phyloP scores from a whole-genome alignment of 2,329 filamentous ascomycete species.

The Seiridium cupressi region DNA sequence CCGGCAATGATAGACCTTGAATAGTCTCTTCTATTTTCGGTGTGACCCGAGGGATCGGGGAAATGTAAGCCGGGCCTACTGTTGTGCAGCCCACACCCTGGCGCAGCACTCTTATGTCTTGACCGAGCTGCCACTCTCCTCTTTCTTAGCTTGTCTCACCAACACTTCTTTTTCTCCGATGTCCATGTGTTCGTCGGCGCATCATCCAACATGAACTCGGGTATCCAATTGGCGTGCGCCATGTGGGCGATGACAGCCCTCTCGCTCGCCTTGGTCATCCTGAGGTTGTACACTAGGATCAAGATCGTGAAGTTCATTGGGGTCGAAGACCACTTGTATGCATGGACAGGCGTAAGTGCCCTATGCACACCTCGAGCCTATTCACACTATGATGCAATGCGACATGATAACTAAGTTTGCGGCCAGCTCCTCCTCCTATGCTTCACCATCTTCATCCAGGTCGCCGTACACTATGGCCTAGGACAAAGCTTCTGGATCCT shows the following conservation, averaged over 20 bases:
- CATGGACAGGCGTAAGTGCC: constrained; percentile 25
- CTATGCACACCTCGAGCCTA: neutral
- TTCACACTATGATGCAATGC: neutral
- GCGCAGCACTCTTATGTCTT: neutral
- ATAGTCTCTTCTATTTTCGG: constrained; percentile 3
- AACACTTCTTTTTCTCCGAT: neutral
- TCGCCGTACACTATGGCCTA: constrained; percentile 31
- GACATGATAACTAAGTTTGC: neutral
- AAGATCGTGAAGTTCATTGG: constrained; percentile 33
- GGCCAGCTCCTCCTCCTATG: constrained; percentile 29
- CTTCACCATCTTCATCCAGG: constrained; percentile 32
- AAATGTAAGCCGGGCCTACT: neutral
- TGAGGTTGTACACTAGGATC: constrained; percentile 25
- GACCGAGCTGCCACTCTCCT: neutral
- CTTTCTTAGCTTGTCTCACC: neutral
- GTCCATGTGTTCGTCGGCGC: neutral
- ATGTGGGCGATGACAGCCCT: constrained; percentile 34
- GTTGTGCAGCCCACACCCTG: neutral
- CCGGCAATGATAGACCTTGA: neutral
- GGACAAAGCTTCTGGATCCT: constrained; percentile 31
- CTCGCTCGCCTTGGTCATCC: constrained; percentile 20
- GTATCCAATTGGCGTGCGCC: constrained; percentile 25
- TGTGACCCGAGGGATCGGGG: neutral
- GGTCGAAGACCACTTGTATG: constrained; percentile 34
- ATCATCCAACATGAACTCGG: constrained; percentile 23